Conservation (phyloP, 768 basidiomycete genomes). For the Cytidiella melzeri region DNA sequence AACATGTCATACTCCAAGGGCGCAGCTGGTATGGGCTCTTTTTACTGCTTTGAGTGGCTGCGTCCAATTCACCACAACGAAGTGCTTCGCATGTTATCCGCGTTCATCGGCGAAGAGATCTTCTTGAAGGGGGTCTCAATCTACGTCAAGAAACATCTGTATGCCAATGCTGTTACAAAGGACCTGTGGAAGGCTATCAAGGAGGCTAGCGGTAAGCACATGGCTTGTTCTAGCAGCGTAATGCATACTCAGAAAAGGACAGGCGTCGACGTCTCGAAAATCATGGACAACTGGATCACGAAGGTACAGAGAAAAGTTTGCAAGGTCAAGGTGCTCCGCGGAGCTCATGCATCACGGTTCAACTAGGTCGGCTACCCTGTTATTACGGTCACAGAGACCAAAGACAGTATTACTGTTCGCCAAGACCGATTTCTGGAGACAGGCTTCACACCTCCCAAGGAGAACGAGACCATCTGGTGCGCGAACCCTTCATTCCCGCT, state of each 20-base stretch:
- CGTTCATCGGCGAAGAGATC: slow-evolving; percentile 82
- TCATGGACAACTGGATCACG: slow-evolving; percentile 92
- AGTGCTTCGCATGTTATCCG: slow-evolving; percentile 89
- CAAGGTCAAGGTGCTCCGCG: too few relatives aligned
- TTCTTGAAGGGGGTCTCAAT: slow-evolving; percentile 86
- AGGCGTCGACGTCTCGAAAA: slow-evolving; percentile 62
- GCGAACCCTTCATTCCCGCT: not conserved
- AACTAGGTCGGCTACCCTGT: slow-evolving; percentile 81
- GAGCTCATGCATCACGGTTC: not conserved
- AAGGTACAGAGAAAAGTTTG: slow-evolving; percentile 41
- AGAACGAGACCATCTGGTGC: slow-evolving; percentile 18
- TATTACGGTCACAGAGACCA: slow-evolving; percentile 74
- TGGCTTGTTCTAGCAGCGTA: not conserved
- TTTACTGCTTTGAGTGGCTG: too few relatives aligned
- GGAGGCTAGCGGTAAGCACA: slow-evolving; percentile 51
- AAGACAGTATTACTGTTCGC: slow-evolving; percentile 65
- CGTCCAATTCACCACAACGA: not conserved
- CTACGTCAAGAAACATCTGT: slow-evolving; percentile 86
- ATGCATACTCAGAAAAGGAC: not conserved
- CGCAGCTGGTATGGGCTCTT: slow-evolving; percentile 54
- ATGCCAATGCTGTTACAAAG: slow-evolving; percentile 73
- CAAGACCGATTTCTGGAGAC: slow-evolving; percentile 93
- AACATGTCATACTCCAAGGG: slow-evolving; percentile 82
- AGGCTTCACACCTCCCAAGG: slow-evolving; percentile 34
- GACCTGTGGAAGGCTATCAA: slow-evolving; percentile 87